Conservation (phyloP, 352 stramenopile genomes). For the Labyrinthula sp. region DNA sequence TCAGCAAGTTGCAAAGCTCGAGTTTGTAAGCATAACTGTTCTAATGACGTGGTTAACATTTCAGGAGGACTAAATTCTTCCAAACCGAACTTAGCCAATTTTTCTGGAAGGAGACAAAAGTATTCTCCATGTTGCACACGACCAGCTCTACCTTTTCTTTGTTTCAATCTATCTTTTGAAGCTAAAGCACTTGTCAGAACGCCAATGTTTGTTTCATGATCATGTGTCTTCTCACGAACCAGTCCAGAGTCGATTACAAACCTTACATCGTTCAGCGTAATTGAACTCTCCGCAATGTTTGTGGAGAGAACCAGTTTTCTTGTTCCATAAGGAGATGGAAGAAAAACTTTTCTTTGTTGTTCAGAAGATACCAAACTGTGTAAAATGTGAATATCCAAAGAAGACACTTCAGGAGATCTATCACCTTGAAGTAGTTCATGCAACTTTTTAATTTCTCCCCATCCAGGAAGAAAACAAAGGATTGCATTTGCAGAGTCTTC, state of each 20-base stretch:
- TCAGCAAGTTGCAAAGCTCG: slow-evolving; percentile 9
- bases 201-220: slow-evolving; percentile 45
- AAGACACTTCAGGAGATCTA: slow-evolving; percentile 37
- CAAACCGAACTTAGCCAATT: not conserved
- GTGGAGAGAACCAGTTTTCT: slow-evolving; percentile 75
- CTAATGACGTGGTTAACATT: slow-evolving; percentile 78
- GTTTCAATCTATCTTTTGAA: slow-evolving; percentile 41
- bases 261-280: slow-evolving; percentile 80
- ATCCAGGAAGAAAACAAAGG: slow-evolving; percentile 38
- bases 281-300: slow-evolving; percentile 83
- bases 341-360: slow-evolving; percentile 77
- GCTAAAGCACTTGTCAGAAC: slow-evolving; percentile 46
- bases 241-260: slow-evolving; percentile 57
- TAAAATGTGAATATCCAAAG: slow-evolving; percentile 64
- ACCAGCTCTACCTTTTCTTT: slow-evolving; percentile 59
- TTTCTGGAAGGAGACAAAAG: slow-evolving; percentile 61
- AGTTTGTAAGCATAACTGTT: slow-evolving; percentile 32
- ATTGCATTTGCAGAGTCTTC: slow-evolving; percentile 28
- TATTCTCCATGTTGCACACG: slow-evolving; percentile 61
- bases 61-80: slow-evolving; percentile 58
- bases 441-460: slow-evolving; percentile 36
- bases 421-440: slow-evolving; percentile 12
- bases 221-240: slow-evolving; percentile 59
- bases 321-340: slow-evolving; percentile 34
- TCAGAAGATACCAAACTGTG: slow-evolving; percentile 71